Evolutionary conservation across 805 yeast genomes (phyloP), one percentile per base, ranked within the genome.

Genomic region (Cyberlindnera lachancei): DNA sequence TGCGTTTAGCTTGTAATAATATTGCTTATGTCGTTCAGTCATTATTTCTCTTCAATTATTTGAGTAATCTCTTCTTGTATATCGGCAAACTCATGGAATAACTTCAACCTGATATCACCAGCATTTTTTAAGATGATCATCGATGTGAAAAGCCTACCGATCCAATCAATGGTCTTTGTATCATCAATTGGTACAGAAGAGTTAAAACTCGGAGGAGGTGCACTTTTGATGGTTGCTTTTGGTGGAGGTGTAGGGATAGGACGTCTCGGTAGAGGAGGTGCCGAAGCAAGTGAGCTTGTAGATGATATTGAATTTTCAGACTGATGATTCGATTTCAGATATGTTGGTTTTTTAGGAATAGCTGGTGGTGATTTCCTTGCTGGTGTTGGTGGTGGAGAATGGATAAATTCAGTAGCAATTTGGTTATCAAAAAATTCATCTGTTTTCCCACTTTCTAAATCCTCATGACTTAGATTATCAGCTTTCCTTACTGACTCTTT

Each of bases 151-250:
- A 75, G 60, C 27, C 85, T 61, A 20, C 58, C 57, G 34, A 64
- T 66, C 88, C 88, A 79, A 14, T 59, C 44, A 15, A 72, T 77
- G 16, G 66, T 65, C 27, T 61, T 67, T 36, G 66, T 72, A 41
- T 75, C 83, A 12, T 59, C 50, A 15, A 40, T 50, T 3, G 46
- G 35, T 13, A 3, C 18, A 14, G 34, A 27, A 6, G 40, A 25
- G 14, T 27, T 36, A 36, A 36, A 31, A 4, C 36, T 28, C 11
- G 29, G 34, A n/a, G 30, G 31, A 5, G 59, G 55, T 14, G 50
- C 39, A 22, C 38, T 42, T 27, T 38, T 21, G 8, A 21, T 24
- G 12, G 15, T 14, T 13, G 29, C 10, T 16, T 38, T 26, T 13
- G 43, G 41, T 26, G 58, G 44, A 18, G 62, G 56, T 12, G 66